Conservation (phyloP, 352 stramenopile species). For the Phytophthora palmivora region DNA sequence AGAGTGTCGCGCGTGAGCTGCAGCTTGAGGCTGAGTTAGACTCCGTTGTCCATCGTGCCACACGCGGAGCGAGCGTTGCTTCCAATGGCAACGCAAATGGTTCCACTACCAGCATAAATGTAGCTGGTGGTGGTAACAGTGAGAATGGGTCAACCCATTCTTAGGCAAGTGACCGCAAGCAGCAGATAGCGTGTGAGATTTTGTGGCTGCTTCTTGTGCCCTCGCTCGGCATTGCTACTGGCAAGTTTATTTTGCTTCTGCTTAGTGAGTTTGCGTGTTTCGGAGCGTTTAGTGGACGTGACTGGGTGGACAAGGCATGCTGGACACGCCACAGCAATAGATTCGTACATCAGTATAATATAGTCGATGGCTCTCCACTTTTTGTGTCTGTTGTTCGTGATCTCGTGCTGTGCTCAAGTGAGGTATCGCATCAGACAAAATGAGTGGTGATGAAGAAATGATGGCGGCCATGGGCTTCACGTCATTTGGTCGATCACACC, state of each 20-base stretch:
- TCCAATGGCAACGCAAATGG: conserved; percentile 21
- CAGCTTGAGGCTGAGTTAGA: conserved; percentile 85
- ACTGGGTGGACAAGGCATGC: conserved; percentile 20
- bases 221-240: conserved; percentile 26
- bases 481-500: conserved; percentile 54
- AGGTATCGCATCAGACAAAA: conserved; percentile 9
- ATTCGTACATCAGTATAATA: conserved; percentile 59
- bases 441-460: conserved; percentile 49
- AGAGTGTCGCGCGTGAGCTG: conserved; percentile 85
- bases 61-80: conserved; percentile 3
- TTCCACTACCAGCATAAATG: conserved; percentile 6
- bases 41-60: conserved; percentile 58
- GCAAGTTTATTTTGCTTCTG: conserved; percentile 43
- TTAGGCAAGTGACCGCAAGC: conserved; percentile 17
- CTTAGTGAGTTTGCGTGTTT: conserved; percentile 47
- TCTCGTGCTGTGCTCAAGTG: not conserved
- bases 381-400: not conserved
- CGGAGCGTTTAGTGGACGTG: conserved; percentile 34
- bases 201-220: conserved; percentile 16
- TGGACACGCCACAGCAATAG: conserved; percentile 41
- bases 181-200: conserved; percentile 22
- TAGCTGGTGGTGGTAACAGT: conserved; percentile 14
- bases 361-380: conserved; percentile 35
- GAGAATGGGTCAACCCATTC: conserved; percentile 36
- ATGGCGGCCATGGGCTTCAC: conserved; percentile 65